Evolutionary conservation across 2,329 filamentous ascomycete species (phyloP).

Genomic region (Microsporum ferrugineum): DNA sequence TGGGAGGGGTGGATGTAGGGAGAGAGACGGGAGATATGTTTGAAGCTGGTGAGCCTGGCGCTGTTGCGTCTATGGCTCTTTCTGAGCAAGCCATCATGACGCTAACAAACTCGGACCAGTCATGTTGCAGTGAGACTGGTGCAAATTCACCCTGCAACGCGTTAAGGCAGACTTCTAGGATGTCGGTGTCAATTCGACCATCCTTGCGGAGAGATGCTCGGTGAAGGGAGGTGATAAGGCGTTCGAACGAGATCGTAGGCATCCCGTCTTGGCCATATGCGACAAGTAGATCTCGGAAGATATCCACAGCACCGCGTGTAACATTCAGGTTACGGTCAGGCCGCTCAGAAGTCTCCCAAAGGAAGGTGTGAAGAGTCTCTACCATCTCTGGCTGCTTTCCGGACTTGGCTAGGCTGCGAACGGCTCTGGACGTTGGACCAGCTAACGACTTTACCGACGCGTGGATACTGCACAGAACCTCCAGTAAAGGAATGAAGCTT

Average conservation of each 20-base stretch:
- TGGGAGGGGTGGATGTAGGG: slow-evolving; percentile 12
- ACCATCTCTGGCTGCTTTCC: slow-evolving; percentile 30
- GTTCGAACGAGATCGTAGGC: slow-evolving; percentile 28
- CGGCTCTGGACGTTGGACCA: slow-evolving; percentile 32
- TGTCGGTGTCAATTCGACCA: slow-evolving; percentile 29
- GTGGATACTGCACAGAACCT: slow-evolving; percentile 36
- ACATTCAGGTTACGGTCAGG: slow-evolving; percentile 31
- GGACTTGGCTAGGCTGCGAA: slow-evolving; percentile 33
- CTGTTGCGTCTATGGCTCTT: slow-evolving; percentile 19
- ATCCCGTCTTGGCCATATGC: slow-evolving; percentile 31
- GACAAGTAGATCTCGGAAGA: slow-evolving; percentile 31
- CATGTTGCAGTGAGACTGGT: slow-evolving; percentile 20
- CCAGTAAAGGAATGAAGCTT: slow-evolving; percentile 29
- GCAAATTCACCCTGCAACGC: slow-evolving; percentile 30
- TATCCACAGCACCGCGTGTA: slow-evolving; percentile 30
- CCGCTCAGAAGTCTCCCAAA: slow-evolving; percentile 25
- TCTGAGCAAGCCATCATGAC: slow-evolving; percentile 28
- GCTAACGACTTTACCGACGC: slow-evolving; percentile 34
- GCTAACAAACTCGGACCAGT: slow-evolving; percentile 23
- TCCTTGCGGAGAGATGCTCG: slow-evolving; percentile 28
- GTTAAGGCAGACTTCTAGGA: slow-evolving; percentile 31
- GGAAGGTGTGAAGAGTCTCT: slow-evolving; percentile 26
- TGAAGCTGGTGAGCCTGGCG: slow-evolving; percentile 14
- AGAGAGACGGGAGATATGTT: slow-evolving; percentile 13
- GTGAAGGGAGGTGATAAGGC: slow-evolving; percentile 27